These are phyloP conservation scores for Exophiala spinifera DNA, from an alignment of 2,329 filamentous ascomycete genomes.

Conservation along the genomic window DNA sequence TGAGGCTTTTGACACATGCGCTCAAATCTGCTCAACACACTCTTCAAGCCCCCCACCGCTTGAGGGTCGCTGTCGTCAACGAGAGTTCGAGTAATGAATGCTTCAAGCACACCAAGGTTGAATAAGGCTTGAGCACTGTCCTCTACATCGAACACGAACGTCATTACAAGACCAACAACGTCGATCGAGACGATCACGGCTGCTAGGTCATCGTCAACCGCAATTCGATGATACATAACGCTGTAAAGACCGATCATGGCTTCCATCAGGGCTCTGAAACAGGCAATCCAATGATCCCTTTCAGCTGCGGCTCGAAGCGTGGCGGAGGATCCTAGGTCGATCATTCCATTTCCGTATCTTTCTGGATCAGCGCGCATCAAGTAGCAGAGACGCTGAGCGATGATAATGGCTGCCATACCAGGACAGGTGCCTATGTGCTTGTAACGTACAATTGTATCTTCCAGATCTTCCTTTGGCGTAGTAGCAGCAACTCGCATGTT, in stretches of 20 bases:
- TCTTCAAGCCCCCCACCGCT: conserved; percentile 7
- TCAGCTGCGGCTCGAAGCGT: too few species aligned
- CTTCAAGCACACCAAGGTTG: conserved; percentile 16
- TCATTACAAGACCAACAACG: conserved; percentile 11
- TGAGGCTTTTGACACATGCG: conserved; percentile 13
- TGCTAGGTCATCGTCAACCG: neutral
- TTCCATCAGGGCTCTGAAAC: conserved; percentile 13
- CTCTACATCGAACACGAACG: conserved; percentile 14
- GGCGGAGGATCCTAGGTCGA: neutral
- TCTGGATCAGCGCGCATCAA: conserved; percentile 13
- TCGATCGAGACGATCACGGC: conserved; percentile 15
- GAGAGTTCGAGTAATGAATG: conserved; percentile 12
- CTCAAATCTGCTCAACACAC: conserved; percentile 8
- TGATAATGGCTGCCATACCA: conserved; percentile 13
- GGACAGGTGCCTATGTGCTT: conserved; percentile 18
- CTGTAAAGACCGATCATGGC: conserved; percentile 14
- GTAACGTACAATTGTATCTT: conserved; percentile 9
- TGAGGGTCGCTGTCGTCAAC: conserved; percentile 2
- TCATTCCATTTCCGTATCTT: conserved; percentile 4
- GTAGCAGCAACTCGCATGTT: conserved; percentile 13
- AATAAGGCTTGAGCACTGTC: neutral
- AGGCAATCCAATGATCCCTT: conserved; percentile 10
- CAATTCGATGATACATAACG: conserved; percentile 4
- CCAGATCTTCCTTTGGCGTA: conserved; percentile 2
- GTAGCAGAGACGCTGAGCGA: conserved; percentile 18